These are phyloP conservation scores for Ophiostoma piceae DNA, from an alignment of 2,329 filamentous ascomycete species.

Conservation along the genomic window DNA sequence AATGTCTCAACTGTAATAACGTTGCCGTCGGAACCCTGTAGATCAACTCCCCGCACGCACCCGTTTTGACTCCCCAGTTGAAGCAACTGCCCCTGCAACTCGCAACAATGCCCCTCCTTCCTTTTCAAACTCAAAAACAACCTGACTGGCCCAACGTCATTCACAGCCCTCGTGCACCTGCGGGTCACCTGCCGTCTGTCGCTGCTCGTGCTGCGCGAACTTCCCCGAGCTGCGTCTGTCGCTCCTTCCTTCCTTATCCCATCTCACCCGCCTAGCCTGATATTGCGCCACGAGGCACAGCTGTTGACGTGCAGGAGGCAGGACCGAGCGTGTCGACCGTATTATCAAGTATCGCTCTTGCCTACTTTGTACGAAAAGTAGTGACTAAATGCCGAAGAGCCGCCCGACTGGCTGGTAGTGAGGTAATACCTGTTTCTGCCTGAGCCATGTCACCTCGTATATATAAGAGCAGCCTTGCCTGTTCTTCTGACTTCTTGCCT, in stretches of 20 bases:
- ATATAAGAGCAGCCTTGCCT: constrained; percentile 8
- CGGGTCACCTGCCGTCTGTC: background rate
- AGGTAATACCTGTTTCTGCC: background rate
- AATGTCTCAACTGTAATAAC: background rate
- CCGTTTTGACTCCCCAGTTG: background rate
- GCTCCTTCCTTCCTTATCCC: no score
- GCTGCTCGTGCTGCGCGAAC: background rate
- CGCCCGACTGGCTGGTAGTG: background rate
- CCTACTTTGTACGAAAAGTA: no score
- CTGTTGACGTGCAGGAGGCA: background rate
- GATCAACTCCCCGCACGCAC: background rate
- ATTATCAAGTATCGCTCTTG: no score
- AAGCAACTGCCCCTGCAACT: no score
- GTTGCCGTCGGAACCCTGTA: background rate
- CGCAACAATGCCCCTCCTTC: background rate
- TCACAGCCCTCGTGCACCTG: background rate
- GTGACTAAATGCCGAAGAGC: background rate
- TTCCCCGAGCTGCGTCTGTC: background rate
- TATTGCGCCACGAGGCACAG: constrained; percentile 24
- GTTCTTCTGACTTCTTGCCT: background rate
- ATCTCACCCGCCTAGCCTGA: background rate
- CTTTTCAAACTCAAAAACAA: background rate
- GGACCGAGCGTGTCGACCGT: no score
- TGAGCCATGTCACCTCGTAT: background rate
- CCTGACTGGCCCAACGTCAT: constrained; percentile 7